Base-by-base conservation (phyloP, 139 green algal species). In the Coccomyxa sp. region DNA sequence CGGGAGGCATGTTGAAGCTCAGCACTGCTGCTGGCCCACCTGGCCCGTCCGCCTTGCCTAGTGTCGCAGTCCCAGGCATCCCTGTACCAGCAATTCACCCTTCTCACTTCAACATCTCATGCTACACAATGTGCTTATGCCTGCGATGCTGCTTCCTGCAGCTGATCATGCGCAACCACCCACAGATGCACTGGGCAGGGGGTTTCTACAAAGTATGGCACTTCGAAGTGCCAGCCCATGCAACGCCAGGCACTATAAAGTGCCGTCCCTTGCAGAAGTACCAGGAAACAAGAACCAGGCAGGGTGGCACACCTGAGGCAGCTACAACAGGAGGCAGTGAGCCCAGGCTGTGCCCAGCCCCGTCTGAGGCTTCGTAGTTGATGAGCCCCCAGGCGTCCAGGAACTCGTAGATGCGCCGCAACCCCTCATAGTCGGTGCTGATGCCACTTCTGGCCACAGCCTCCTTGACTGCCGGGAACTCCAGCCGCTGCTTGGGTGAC, bases 331-430 rank as follows among this genome's bases (percentile, higher is more conserved):
- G 27, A 64, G 50, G 50, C 22, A n/a, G n/a, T n/a, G n/a, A n/a
- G n/a, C n/a, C n/a, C n/a, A n/a, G n/a, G n/a, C n/a, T n/a, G n/a
- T 64, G 50, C 50, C 27, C 18, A 18, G 50, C 12, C 14, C 36
- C 36, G 71, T 40, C 74, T 14, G 29, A 33, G 31, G 86, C 81
- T 29, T 75, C 75, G 82, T 84, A 96, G 82, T 98, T 98, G 86
- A 98, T 97, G 55, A 98, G 80, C 39, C 93, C 92, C 93, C 93
- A 97, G 37, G 82, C 74, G 40, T 94, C 82, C 54, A 98, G 81
- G 74, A 97, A 97, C 3, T 83, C 69, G 81, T 85, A 97, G 1
- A 98, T 55, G 29, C 89, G 88, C 54, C 87, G 86, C 14, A 96
- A 39, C 16, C 78, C 64, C 22, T 84, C 83, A 0, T 91, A 87